Percentiles rank a stretch among this genome's conserved stretches.
Conservation (phyloP, 306 rosid genomes). For the Rosa persica region DNA sequence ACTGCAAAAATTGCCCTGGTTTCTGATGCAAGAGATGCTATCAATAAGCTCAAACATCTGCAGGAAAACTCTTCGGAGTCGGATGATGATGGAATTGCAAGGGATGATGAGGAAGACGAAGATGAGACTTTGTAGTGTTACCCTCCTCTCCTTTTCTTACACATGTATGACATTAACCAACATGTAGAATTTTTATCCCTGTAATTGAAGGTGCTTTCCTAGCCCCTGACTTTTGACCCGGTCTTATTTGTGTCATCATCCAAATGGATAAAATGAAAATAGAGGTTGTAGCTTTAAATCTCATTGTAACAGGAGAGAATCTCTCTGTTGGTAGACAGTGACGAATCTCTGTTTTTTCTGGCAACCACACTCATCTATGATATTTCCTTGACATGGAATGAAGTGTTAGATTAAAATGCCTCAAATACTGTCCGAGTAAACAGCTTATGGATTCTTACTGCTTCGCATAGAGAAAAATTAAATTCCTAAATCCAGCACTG, state of each 20-base stretch:
- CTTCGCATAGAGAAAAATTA: not conserved
- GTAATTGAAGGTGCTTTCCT: not conserved
- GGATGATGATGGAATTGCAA: conserved; percentile 38
- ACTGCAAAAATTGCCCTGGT: conserved; percentile 67
- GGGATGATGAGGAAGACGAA: conserved; percentile 29
- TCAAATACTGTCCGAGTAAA: not conserved
- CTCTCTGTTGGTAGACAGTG: not conserved
- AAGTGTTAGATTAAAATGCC: not conserved
- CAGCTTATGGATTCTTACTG: too few species aligned
- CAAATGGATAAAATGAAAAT: not conserved
- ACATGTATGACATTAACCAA: not conserved
- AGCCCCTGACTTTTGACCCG: not conserved
- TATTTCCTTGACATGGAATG: not conserved
- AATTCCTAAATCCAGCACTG: not conserved
- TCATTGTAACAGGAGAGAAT: not conserved
- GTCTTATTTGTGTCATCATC: not conserved
- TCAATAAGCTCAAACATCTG: conserved; percentile 47
- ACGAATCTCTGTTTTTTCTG: not conserved
- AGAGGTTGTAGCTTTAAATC: not conserved
- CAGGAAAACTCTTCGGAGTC: conserved; percentile 29
- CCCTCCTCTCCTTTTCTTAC: conserved; percentile 2
- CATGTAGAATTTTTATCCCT: not conserved
- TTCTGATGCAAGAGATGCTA: conserved; percentile 76
- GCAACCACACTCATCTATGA: not conserved
- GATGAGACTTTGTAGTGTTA: conserved; percentile 33